A percentile compares a stretch with the other conserved stretches of the same genome.
These are phyloP conservation scores for Asclepias syriaca DNA, from an alignment of 257 asterid genomes.

Conservation along the genomic window DNA sequence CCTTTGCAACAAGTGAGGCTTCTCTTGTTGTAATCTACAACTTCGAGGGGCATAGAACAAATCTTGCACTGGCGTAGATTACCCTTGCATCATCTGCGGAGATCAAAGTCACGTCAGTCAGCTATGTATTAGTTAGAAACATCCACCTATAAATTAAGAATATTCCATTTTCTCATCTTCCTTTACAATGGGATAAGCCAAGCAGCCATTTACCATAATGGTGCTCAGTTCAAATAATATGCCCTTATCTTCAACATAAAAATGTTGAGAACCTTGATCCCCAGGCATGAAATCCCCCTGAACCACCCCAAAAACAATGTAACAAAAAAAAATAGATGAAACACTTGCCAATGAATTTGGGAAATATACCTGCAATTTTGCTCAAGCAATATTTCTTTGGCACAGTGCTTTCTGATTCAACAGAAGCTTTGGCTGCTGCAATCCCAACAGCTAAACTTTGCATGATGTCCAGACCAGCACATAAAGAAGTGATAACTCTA, in stretches of 20 bases:
- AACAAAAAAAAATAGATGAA: neutral
- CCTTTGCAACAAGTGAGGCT: no score
- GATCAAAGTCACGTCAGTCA: neutral
- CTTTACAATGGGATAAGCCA: neutral
- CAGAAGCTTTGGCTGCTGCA: conserved; percentile 86
- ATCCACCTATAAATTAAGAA: neutral
- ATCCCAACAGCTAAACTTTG: conserved; percentile 91
- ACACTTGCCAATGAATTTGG: neutral
- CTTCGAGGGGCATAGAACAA: conserved; percentile 54
- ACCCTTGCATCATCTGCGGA: conserved; percentile 69
- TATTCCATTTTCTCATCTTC: no score
- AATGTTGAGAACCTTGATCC: neutral
- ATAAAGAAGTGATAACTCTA: no score
- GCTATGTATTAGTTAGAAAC: neutral
- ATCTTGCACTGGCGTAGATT: conserved; percentile 47
- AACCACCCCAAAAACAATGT: neutral
- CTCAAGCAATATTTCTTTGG: conserved; percentile 46
- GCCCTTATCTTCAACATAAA: neutral
- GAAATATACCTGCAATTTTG: conserved; percentile 48
- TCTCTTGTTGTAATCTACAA: conserved; percentile 25
- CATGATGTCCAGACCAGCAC: conserved; percentile 77
- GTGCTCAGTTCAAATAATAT: neutral
- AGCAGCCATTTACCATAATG: neutral
- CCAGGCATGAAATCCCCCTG: neutral
- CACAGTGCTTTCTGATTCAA: conserved; percentile 65